Percentiles rank a stretch among this genome's conserved stretches.
phyloP scores from a whole-genome alignment of 1,284 basidiomycete genomes.

The Agaricales sp. region DNA sequence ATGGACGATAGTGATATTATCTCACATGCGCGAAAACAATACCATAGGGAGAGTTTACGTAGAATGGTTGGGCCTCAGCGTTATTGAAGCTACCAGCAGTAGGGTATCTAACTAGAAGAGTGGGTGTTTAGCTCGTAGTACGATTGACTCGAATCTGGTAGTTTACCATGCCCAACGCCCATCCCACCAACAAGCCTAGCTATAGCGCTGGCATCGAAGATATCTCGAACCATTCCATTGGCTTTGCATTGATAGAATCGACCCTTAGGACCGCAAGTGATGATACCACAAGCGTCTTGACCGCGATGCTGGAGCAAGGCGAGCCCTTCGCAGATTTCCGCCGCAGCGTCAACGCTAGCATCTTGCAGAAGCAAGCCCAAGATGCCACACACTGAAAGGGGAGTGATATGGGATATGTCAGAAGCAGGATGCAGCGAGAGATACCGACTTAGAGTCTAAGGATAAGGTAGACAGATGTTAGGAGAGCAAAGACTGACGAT shows the following conservation, averaged over 20 bases:
- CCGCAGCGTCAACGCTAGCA: slow-evolving; percentile 62
- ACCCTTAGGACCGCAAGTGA: slow-evolving; percentile 93
- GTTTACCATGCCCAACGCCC: slow-evolving; percentile 94
- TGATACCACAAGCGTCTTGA: slow-evolving; percentile 97
- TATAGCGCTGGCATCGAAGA: slow-evolving; percentile 81
- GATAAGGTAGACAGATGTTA: too few species aligned
- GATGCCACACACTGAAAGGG: slow-evolving; percentile 76
- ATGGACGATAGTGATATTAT: slow-evolving; percentile 10
- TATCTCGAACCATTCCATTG: slow-evolving; percentile 99
- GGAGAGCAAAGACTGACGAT: too few species aligned
- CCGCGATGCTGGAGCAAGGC: slow-evolving; percentile 90
- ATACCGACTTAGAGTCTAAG: too few species aligned
- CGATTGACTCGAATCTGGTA: slow-evolving; percentile 9
- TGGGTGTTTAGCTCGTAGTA: slow-evolving; percentile 5
- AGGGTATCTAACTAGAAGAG: slow-evolving; percentile 78
- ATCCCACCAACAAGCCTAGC: slow-evolving; percentile 83
- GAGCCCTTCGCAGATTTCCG: slow-evolving; percentile 86
- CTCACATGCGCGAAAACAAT: slow-evolving; percentile 96
- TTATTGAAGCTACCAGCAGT: slow-evolving; percentile 96
- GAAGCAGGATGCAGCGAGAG: too few species aligned
- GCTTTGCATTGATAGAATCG: slow-evolving; percentile 98
- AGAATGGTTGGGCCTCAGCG: slow-evolving; percentile 99
- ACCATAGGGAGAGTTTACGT: slow-evolving; percentile 98
- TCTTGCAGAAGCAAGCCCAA: slow-evolving; percentile 80
- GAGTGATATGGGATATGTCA: background rate